Base-by-base conservation (phyloP, 202 grass and related monocot species). In the Zizania palustris region DNA sequence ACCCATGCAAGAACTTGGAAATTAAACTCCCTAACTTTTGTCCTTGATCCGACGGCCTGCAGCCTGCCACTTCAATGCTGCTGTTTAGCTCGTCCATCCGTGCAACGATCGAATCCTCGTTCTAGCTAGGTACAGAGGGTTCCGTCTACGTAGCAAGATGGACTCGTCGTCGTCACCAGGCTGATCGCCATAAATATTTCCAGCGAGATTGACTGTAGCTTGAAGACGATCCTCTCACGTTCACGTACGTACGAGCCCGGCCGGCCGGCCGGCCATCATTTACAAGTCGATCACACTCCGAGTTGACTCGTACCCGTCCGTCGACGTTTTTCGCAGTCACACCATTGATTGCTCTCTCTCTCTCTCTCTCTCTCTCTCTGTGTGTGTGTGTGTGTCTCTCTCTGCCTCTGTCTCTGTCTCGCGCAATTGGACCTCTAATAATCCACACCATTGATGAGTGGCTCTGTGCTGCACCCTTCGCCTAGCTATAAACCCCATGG, bases 111-210 rank as follows among this genome's bases (percentile, higher is more conserved):
- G 67, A 82, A 83, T 78, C 61, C 85, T 78, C 85, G 68, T 83
- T 61, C 67, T 45, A 43, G 63, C 34, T 54, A 43, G 68, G 33
- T 28, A 28, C 72, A 65, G 58, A 59, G 72, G 2, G 28, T 28
- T 28, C 28, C 16, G 13, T 28, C 40, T 63, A 42, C 45, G 45
- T 11, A 5, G 41, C 57, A 70, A 77, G 48, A 53, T 16, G 13
- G 51, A 55, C 51, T 55, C 51, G 4, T 60, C 51, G 4, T 60
- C 13, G 57, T 35, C 71, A 59, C 65, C 45, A 56, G 77, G 68
- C 51, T 54, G 51, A 55, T 35, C 59, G 41, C 43, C 77, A 61
- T 83, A 73, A 87, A 83, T 87, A 71, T 62, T 73, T 79, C 21
- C 79, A 73, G 56, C 51, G 16, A 73, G 57, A 37, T 53, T 20